These are phyloP conservation scores for Leavenworthia alabamica DNA, from an alignment of 345 rosid species.

Conservation along the genomic window DNA sequence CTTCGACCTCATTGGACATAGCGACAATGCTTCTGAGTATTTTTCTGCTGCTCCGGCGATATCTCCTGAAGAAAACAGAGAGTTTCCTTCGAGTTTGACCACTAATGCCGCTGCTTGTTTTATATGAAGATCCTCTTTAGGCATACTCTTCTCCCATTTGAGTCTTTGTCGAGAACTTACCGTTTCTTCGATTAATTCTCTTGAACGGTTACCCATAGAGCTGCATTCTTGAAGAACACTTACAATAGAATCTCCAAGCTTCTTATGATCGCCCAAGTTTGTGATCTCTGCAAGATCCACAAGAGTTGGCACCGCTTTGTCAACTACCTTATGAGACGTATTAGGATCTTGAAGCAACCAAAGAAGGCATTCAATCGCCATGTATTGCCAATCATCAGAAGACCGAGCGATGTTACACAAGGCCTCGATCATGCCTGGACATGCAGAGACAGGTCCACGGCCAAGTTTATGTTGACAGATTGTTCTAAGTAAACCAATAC, in stretches of 20 bases:
- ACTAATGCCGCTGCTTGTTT: conserved; percentile 93
- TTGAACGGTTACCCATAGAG: conserved; percentile 45
- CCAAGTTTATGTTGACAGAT: conserved; percentile 96
- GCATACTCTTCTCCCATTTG: conserved; percentile 91
- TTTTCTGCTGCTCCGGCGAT: conserved; percentile 83
- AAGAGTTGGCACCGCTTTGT: conserved; percentile 74
- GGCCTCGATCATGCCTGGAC: conserved; percentile 81
- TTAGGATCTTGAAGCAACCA: conserved; percentile 95
- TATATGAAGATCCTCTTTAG: conserved; percentile 96
- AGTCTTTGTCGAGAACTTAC: conserved; percentile 63
- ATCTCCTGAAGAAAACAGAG: conserved; percentile 90
- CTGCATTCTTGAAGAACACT: conserved; percentile 72
- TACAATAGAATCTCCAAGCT: conserved; percentile 77
- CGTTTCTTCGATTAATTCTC: conserved; percentile 68
- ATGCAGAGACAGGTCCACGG: conserved; percentile 79
- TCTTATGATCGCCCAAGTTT: conserved; percentile 84
- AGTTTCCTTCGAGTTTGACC: conserved; percentile 97
- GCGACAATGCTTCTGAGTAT: conserved; percentile 81
- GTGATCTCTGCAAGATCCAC: conserved; percentile 82
- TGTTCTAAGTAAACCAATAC: conserved; percentile 89
- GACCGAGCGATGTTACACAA: conserved; percentile 89
- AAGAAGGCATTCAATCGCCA: conserved; percentile 97
- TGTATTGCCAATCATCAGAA: conserved; percentile 99
- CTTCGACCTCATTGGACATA: conserved; percentile 92
- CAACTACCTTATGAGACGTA: conserved; percentile 75